Conservation (phyloP, 306 rosid genomes). For the Morella rubra region DNA sequence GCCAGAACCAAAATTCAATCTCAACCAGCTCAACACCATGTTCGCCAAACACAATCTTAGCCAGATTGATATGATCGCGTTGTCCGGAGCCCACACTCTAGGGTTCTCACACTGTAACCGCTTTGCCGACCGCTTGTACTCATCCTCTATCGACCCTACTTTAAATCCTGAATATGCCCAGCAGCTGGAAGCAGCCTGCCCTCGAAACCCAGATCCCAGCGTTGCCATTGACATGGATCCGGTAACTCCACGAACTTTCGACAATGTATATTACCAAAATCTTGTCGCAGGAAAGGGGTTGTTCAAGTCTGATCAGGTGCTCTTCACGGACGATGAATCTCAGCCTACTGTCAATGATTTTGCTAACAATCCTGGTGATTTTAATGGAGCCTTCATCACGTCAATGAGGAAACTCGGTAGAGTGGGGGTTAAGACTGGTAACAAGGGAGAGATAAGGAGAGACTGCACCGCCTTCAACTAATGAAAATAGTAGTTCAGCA, state of each 20-base stretch:
- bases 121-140: constrained; percentile 49
- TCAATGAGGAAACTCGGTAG: constrained; percentile 85
- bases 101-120: constrained; percentile 71
- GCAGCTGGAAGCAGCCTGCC: constrained; percentile 39
- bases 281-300: constrained; percentile 51
- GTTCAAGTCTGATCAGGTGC: constrained; percentile 57
- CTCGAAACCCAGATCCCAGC: constrained; percentile 37
- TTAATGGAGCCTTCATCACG: constrained; percentile 48
- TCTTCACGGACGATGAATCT: constrained; percentile 44
- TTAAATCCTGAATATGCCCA: constrained; percentile 48
- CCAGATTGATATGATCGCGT: constrained; percentile 69
- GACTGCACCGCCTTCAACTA: constrained; percentile 67
- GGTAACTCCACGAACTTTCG: constrained; percentile 44
- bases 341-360: constrained; percentile 46
- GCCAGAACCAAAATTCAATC: constrained; percentile 52
- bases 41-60: constrained; percentile 45
- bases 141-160: constrained; percentile 60
- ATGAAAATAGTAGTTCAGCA: not conserved
- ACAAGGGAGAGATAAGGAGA: constrained; percentile 50
- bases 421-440: constrained; percentile 70
- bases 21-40: constrained; percentile 48
- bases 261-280: constrained; percentile 57
- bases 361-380: constrained; percentile 42
- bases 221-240: constrained; percentile 49
- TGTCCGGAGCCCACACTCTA: constrained; percentile 83